Evolutionary conservation across 768 basidiomycete species (phyloP), one percentile per base, ranked within the genome.

Genomic region (Leccinum barrowsii): DNA sequence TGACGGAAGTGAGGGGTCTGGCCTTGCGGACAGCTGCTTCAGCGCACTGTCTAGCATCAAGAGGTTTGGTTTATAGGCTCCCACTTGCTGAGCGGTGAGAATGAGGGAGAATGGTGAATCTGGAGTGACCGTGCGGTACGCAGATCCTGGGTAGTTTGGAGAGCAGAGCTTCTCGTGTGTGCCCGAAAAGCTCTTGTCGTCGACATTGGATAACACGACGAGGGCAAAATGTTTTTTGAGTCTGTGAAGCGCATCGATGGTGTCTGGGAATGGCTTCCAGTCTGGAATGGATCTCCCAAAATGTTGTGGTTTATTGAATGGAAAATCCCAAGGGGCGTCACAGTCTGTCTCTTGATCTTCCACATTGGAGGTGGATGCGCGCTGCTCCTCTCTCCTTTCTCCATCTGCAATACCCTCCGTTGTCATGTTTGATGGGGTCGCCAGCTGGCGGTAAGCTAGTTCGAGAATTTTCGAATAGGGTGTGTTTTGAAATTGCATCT

Each of bases 131-230:
- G 79, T 77, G 0, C 73, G 81, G 55, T 80, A 78, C 76, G 55
- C 70, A 13, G 68, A 63, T 7, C 56, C 60, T 15, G 56, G 57
- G 49, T 61, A 48, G 55, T 52, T 52, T 0, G 50, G n/a, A 28
- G 55, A 51, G 59, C 63, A 63, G 42, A 90, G 81, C 51, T 77
- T 77, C 19, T 74, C 72, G 50, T 85, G 84, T 0, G 87, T 90
- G 61, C 78, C 73, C 3, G 79, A 74, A 67, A 90, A 89, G 32
- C 86, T 86, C 22, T 64, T 67, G 57, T 79, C 79, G 62, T 92
- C 89, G 66, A 91, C 85, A 70, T 92, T 91, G 63, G 88, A 90
- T 40, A 91, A 78, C 5, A 90, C 86, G 59, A 85, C 78, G 58
- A 91, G 84, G 56, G 84, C 85, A 75, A 82, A 90, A 66, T 81